A percentile compares a stretch with the other conserved stretches of the same genome.
phyloP scores from a whole-genome alignment of 495 filamentous ascomycete genomes.

The Penicillium manginii region DNA sequence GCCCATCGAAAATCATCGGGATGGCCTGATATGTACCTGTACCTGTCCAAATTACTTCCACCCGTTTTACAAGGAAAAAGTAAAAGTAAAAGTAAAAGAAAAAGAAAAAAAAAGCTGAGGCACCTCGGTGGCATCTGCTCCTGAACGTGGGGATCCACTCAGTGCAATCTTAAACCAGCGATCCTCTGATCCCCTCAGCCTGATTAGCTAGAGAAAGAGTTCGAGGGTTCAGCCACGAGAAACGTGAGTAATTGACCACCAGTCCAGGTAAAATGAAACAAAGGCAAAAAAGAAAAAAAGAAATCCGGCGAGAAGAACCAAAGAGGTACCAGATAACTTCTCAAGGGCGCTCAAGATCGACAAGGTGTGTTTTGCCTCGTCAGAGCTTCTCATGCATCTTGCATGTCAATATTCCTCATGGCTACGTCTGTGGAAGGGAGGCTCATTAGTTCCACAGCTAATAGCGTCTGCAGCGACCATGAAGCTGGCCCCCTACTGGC shows the following conservation, averaged over 20 bases:
- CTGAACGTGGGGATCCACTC: conserved; percentile 32
- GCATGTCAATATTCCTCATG: conserved; percentile 5
- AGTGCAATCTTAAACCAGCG: conserved; percentile 20
- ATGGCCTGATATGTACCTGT: background rate
- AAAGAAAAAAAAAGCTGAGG: conserved; percentile 3
- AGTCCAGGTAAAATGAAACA: background rate
- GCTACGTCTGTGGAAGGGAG: conserved; percentile 9
- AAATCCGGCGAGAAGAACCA: background rate
- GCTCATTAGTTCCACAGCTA: conserved; percentile 7
- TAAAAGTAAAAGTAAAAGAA: background rate
- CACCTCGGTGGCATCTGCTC: conserved; percentile 18
- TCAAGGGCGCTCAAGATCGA: conserved; percentile 12
- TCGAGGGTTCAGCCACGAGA: conserved; percentile 13
- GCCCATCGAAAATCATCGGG: conserved; percentile 3
- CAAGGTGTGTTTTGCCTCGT: conserved; percentile 10
- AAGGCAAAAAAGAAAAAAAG: background rate
- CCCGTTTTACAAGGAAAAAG: background rate
- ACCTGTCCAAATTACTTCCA: background rate
- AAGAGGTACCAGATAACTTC: background rate
- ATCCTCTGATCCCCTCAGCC: conserved; percentile 25
- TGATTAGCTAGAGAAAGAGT: conserved; percentile 16
- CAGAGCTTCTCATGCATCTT: conserved; percentile 9
- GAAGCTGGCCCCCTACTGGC: conserved; percentile 3
- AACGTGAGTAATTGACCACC: background rate
- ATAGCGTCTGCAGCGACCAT: background rate